Percentiles rank a stretch among this genome's conserved stretches.
Evolutionary conservation across 148 eudicot species (phyloP).

Genomic region (Suaeda aralocaspica): DNA sequence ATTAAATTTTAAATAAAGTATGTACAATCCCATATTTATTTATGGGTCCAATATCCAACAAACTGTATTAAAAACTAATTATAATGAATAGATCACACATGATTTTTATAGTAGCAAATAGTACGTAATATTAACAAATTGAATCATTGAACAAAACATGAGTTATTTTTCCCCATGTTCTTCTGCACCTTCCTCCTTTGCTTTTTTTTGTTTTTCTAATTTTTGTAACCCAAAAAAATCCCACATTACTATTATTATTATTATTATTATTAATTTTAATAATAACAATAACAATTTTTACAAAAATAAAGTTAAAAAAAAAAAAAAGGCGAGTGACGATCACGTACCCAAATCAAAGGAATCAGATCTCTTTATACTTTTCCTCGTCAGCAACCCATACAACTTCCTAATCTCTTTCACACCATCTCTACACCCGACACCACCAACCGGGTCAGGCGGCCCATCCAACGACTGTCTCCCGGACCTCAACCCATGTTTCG

Average conservation of each 20-base stretch:
- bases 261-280: no score
- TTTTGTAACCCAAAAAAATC: slow-evolving; percentile 14
- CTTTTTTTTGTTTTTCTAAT: background rate
- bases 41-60: slow-evolving; percentile 12
- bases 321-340: background rate
- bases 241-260: background rate
- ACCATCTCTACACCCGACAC: slow-evolving; percentile 43
- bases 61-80: background rate
- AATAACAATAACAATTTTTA: background rate
- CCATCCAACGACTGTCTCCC: slow-evolving; percentile 25
- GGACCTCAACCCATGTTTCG: slow-evolving; percentile 27
- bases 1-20: slow-evolving; percentile 2
- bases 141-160: slow-evolving; percentile 15
- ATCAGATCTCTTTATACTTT: slow-evolving; percentile 42
- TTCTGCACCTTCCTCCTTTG: background rate
- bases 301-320: background rate
- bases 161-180: slow-evolving; percentile 8
- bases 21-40: slow-evolving; percentile 20
- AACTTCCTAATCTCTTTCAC: slow-evolving; percentile 64
- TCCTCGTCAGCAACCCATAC: slow-evolving; percentile 64
- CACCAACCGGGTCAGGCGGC: slow-evolving; percentile 30
- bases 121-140: slow-evolving; percentile 7
- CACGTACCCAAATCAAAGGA: slow-evolving; percentile 46
- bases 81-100: slow-evolving; percentile 1
- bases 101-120: background rate